Evolutionary conservation across 768 basidiomycete species (phyloP).

Genomic region (Boletus rufocinnamomeus): DNA sequence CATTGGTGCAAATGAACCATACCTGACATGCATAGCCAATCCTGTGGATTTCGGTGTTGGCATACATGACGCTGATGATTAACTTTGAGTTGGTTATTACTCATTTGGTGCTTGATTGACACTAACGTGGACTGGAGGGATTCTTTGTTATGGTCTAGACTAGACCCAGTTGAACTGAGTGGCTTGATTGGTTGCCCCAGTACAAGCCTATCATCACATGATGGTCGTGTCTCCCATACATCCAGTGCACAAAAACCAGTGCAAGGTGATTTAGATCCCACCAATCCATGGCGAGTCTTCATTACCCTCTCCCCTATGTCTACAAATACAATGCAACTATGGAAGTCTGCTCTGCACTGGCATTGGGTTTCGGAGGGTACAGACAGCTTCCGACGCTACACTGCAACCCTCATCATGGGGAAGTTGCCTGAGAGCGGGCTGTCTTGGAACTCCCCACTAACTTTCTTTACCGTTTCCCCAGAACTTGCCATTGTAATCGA

Average conservation of each 20-base stretch:
- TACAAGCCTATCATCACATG: too few relatives aligned
- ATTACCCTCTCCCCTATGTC: neutral
- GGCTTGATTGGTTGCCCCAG: too few relatives aligned
- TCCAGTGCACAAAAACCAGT: neutral
- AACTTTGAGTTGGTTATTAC: too few relatives aligned
- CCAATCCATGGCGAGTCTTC: neutral
- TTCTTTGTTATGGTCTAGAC: too few relatives aligned
- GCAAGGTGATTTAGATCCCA: neutral
- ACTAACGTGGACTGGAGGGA: too few relatives aligned
- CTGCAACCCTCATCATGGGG: neutral
- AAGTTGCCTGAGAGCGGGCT: neutral
- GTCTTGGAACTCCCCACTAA: neutral
- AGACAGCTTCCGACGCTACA: neutral
- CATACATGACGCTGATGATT: too few relatives aligned
- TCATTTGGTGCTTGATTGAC: too few relatives aligned
- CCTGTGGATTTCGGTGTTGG: too few relatives aligned
- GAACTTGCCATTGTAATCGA: constrained; percentile 4
- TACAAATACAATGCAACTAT: neutral
- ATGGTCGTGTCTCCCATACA: too few relatives aligned
- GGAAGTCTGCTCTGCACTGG: neutral
- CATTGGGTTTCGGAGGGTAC: neutral
- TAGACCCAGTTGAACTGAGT: too few relatives aligned
- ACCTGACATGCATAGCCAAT: too few relatives aligned
- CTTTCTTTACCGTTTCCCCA: neutral
- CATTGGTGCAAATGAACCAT: too few relatives aligned